These are phyloP conservation scores for Dactylella cylindrospora DNA, from an alignment of 2,329 filamentous ascomycete genomes.

Conservation along the genomic window DNA sequence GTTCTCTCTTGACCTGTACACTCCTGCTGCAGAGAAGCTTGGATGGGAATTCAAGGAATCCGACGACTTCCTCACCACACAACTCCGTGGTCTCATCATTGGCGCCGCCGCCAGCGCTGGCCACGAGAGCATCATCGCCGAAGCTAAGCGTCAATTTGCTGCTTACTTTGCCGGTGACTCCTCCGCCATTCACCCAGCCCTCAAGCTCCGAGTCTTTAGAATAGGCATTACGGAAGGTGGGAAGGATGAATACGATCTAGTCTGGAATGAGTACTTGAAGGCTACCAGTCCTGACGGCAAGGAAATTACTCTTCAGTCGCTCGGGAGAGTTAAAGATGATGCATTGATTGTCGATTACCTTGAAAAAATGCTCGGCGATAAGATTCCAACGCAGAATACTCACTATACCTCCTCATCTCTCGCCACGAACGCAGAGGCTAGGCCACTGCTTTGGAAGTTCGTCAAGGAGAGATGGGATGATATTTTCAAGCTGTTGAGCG, in stretches of 20 bases:
- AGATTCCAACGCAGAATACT: conserved; percentile 83
- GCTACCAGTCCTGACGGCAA: conserved; percentile 88
- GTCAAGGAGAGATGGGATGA: conserved; percentile 79
- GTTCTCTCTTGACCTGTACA: conserved; percentile 76
- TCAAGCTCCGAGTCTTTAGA: conserved; percentile 77
- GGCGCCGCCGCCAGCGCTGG: conserved; percentile 72
- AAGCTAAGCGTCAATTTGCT: conserved; percentile 77
- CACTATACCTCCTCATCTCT: conserved; percentile 77
- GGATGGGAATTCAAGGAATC: conserved; percentile 79
- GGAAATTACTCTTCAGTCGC: conserved; percentile 74
- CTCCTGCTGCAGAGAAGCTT: conserved; percentile 71
- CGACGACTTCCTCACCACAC: conserved; percentile 78
- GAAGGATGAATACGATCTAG: conserved; percentile 67
- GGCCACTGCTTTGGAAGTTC: conserved; percentile 79
- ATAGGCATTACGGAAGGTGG: conserved; percentile 74
- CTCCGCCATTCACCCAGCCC: conserved; percentile 73
- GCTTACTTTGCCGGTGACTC: conserved; percentile 71
- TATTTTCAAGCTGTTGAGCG: conserved; percentile 69
- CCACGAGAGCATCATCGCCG: conserved; percentile 71
- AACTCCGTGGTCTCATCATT: conserved; percentile 81
- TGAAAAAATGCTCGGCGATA: conserved; percentile 75
- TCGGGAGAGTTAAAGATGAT: conserved; percentile 71
- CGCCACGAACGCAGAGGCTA: conserved; percentile 70
- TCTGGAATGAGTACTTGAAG: conserved; percentile 81
- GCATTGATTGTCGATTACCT: conserved; percentile 69